phyloP scores from a whole-genome alignment of 2,329 filamentous ascomycete genomes.

The Xylariaceae sp. region DNA sequence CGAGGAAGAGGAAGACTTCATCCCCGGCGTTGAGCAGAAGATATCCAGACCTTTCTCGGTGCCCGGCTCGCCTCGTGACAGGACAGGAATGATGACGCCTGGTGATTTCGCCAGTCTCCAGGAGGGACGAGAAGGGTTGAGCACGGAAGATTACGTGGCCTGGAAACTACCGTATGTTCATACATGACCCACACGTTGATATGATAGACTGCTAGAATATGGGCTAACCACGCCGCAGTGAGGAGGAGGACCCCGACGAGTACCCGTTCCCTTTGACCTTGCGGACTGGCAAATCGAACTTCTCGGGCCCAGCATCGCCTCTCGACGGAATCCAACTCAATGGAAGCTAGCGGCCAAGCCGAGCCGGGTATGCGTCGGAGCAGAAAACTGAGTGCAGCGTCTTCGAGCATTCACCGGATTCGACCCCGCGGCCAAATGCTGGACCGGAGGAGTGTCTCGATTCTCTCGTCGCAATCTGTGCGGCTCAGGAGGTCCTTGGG shows the following conservation, averaged over 20 bases:
- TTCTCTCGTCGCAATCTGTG: too few relatives aligned
- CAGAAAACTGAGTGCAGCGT: background rate
- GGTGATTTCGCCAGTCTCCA: conserved; percentile 96
- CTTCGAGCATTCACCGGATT: background rate
- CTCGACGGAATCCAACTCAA: conserved; percentile 42
- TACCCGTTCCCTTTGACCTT: conserved; percentile 60
- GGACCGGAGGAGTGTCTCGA: too few relatives aligned
- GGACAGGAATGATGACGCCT: conserved; percentile 97
- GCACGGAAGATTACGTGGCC: conserved; percentile 94
- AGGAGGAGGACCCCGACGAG: conserved; percentile 87
- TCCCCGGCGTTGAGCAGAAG: conserved; percentile 90
- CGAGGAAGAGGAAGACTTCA: conserved; percentile 83
- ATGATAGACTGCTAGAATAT: background rate
- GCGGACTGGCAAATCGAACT: conserved; percentile 45
- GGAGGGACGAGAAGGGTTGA: conserved; percentile 88
- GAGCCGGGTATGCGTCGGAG: background rate
- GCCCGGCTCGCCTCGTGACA: conserved; percentile 86
- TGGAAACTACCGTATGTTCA: conserved; percentile 94
- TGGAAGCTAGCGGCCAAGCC: conserved; percentile 32
- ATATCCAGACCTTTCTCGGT: conserved; percentile 92
- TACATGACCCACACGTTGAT: background rate
- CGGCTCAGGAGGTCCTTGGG: too few relatives aligned
- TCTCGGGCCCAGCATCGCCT: conserved; percentile 39
- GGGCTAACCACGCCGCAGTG: conserved; percentile 52
- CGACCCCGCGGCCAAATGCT: too few relatives aligned